Evolutionary conservation across 805 yeast species (phyloP).

Genomic region (Lachancea nothofagi): DNA sequence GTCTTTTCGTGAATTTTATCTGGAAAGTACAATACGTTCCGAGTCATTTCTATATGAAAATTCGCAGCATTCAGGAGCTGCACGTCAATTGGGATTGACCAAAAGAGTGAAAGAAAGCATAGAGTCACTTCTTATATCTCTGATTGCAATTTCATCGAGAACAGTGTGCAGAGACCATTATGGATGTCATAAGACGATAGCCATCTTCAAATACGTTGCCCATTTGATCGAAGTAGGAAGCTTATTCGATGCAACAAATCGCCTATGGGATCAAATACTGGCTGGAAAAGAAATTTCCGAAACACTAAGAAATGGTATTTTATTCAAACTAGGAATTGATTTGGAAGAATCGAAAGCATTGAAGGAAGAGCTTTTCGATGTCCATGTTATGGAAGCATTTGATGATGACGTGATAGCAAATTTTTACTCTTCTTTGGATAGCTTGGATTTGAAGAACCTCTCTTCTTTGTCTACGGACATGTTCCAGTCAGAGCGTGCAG

Average conservation of each 20-base stretch:
- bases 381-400: constrained; percentile 1
- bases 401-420: background rate
- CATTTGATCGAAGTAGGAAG: constrained; percentile 6
- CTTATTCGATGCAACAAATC: constrained; percentile 6
- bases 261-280: constrained; percentile 9
- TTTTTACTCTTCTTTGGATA: background rate
- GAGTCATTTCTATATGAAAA: constrained; percentile 1
- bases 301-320: background rate
- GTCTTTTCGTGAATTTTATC: background rate
- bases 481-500: background rate
- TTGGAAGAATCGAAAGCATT: constrained; percentile 4
- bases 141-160: background rate
- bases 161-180: background rate
- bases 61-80: background rate
- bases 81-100: background rate
- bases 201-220: constrained; percentile 5
- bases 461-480: background rate
- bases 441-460: background rate
- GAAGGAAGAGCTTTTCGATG: constrained; percentile 4
- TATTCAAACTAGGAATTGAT: constrained; percentile 8
- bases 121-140: background rate
- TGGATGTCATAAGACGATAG: background rate
- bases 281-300: constrained; percentile 2
- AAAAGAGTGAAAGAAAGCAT: background rate
- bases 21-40: background rate